phyloP scores from a whole-genome alignment of 2,329 filamentous ascomycete genomes.

The Alternaria rosae region DNA sequence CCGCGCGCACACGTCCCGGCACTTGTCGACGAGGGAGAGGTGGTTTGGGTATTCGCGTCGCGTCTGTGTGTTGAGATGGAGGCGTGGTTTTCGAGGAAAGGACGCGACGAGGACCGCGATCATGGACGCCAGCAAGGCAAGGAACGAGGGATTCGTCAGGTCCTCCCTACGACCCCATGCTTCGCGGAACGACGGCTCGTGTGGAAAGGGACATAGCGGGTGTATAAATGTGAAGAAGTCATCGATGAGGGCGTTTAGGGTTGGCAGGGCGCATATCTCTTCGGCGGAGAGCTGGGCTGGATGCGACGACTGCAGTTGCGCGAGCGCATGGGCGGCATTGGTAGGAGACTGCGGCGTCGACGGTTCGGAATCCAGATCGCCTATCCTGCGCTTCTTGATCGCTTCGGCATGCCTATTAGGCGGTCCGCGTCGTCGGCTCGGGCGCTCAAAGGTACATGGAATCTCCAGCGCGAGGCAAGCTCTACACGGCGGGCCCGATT shows the following conservation, averaged over 20 bases:
- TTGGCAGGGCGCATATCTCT: slow-evolving; percentile 72
- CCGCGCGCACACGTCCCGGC: slow-evolving; percentile 71
- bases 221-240: slow-evolving; percentile 87
- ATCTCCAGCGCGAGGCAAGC: slow-evolving; percentile 71
- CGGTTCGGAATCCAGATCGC: slow-evolving; percentile 52
- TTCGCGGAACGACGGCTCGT: slow-evolving; percentile 77
- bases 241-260: slow-evolving; percentile 74
- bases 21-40: slow-evolving; percentile 73
- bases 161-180: slow-evolving; percentile 73
- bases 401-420: slow-evolving; percentile 72
- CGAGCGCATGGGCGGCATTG: slow-evolving; percentile 61
- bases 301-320: slow-evolving; percentile 57
- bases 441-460: slow-evolving; percentile 71
- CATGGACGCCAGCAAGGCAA: slow-evolving; percentile 78
- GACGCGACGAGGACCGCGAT: slow-evolving; percentile 76
- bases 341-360: slow-evolving; percentile 60
- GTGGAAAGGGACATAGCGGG: slow-evolving; percentile 77
- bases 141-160: slow-evolving; percentile 69
- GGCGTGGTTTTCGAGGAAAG: slow-evolving; percentile 74
- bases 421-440: slow-evolving; percentile 69
- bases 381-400: slow-evolving; percentile 67
- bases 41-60: slow-evolving; percentile 73
- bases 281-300: slow-evolving; percentile 65
- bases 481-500: slow-evolving; percentile 70
- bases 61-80: slow-evolving; percentile 72